Base-by-base conservation (phyloP, 179 eudicot species). In the Vitellaria paradoxa region DNA sequence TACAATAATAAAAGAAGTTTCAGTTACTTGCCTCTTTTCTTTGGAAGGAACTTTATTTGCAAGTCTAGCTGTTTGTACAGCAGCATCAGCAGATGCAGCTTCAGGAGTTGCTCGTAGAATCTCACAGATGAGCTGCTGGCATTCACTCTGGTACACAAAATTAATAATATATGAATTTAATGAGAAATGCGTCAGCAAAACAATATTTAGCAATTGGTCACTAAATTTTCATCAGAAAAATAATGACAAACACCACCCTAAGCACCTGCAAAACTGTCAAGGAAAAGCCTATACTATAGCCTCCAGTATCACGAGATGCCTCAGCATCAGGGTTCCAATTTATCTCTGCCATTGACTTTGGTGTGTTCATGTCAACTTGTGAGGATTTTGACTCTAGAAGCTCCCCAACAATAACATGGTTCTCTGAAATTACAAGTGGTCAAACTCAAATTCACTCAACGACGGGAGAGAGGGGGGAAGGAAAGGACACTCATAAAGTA, bases 51-150 rank as follows among this genome's bases (percentile, higher is more conserved):
- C 88, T 78, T 96, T 96, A 81, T 90, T 92, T 42, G 99, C 94
- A 77, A 91, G 97, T 84, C 95, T 90, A 82, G 99, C 99, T 66
- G 98, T 93, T 87, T 96, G 99, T 52, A 87, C 99, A 76, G 93
- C 90, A 75, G 97, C 96, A 89, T 96, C 99, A 53, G 99, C 92
- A 70, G 99, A 88, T 37, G 99, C 91, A 79, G 99, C 98, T 81
- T 96, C 95, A 80, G 99, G 99, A 82, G 99, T 96, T 65, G 98
- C 99, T 77, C 99, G 93, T 76, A 96, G 86, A 81, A 96, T 90
- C 84, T 96, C 99, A 80, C 99, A 96, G 84, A 96, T 91, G 45
- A 96, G 91, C 82, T 96, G 99, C 86, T 96, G 99, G 86, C 99
- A 96, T 86, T 96, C 99, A 82, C 99, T 96, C 99, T 94, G 80